These are phyloP conservation scores for Phytophthora ohioensis DNA, from an alignment of 352 stramenopile genomes.

Conservation along the genomic window DNA sequence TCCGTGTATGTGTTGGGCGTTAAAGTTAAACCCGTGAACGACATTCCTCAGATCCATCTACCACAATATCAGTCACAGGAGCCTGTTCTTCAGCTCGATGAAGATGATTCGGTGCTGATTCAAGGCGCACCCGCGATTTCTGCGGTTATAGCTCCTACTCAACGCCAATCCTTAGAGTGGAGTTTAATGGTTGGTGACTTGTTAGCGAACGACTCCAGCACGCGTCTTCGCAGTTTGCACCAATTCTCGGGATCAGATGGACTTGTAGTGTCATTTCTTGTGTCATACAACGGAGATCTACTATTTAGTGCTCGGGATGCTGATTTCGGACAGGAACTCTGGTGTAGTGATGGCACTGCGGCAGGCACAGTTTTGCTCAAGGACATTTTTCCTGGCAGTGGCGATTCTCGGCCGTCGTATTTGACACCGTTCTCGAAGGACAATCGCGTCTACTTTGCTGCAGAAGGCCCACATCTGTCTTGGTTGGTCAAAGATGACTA, in stretches of 20 bases:
- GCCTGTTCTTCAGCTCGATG: constrained; percentile 50
- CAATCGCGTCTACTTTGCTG: constrained; percentile 83
- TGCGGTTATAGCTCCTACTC: not conserved
- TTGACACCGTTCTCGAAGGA: constrained; percentile 66
- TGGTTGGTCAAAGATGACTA: constrained; percentile 56
- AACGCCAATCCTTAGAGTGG: constrained; percentile 13
- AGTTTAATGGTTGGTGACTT: constrained; percentile 43
- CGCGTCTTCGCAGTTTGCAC: constrained; percentile 30
- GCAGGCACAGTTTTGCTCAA: constrained; percentile 69
- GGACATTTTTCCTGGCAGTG: constrained; percentile 61
- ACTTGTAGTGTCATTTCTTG: constrained; percentile 35
- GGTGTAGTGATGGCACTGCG: constrained; percentile 75
- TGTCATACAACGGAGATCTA: constrained; percentile 15
- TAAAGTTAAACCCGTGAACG: constrained; percentile 45
- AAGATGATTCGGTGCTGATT: constrained; percentile 50
- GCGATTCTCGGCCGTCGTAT: constrained; percentile 40
- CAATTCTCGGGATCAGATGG: constrained; percentile 18
- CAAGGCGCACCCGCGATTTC: constrained; percentile 41
- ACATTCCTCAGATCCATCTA: constrained; percentile 49
- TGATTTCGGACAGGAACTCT: constrained; percentile 70
- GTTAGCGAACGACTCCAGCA: constrained; percentile 31
- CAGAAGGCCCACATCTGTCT: constrained; percentile 69
- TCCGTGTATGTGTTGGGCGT: constrained; percentile 49
- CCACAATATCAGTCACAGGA: constrained; percentile 49
- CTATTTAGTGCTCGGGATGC: constrained; percentile 46